Conservation (phyloP, 2,329 filamentous ascomycete species). For the Fusarium papillatum region DNA sequence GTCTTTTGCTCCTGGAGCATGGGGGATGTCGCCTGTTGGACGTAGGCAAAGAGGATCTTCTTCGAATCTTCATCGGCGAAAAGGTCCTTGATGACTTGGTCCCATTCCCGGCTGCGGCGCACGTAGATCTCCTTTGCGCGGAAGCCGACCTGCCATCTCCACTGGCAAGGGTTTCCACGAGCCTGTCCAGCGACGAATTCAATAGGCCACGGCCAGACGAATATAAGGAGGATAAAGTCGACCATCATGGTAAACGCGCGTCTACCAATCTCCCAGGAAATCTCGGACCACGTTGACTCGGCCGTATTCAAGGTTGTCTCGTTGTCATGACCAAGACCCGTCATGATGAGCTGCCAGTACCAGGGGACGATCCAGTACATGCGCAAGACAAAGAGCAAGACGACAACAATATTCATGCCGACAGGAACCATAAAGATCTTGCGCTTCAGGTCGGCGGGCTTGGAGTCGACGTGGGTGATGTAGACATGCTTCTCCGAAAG, state of each 20-base stretch:
- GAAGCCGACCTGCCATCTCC: conserved; percentile 84
- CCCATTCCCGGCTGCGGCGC: conserved; percentile 82
- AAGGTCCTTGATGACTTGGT: conserved; percentile 68
- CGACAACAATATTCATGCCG: conserved; percentile 79
- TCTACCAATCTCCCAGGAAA: conserved; percentile 68
- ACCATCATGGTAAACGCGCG: conserved; percentile 77
- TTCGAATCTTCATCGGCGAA: conserved; percentile 64
- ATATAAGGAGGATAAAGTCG: conserved; percentile 78
- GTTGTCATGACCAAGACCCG: conserved; percentile 75
- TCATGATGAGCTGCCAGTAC: conserved; percentile 78
- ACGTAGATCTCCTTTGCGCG: conserved; percentile 85
- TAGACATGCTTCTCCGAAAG: conserved; percentile 82
- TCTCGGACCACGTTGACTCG: conserved; percentile 67
- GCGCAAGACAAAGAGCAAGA: conserved; percentile 75
- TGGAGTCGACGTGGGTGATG: conserved; percentile 85
- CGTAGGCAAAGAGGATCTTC: conserved; percentile 70
- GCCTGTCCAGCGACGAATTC: conserved; percentile 76
- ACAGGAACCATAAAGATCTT: conserved; percentile 87
- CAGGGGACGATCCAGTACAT: conserved; percentile 77
- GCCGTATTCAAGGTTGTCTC: conserved; percentile 74
- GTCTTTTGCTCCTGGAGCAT: conserved; percentile 82
- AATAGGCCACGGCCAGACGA: conserved; percentile 81
- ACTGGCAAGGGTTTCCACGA: conserved; percentile 74
- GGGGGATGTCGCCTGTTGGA: conserved; percentile 78
- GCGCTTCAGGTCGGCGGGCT: conserved; percentile 79